Percentiles rank a stretch among this genome's conserved stretches.
Conservation (phyloP, 352 stramenopile genomes). For the Pythium myriotylum region DNA sequence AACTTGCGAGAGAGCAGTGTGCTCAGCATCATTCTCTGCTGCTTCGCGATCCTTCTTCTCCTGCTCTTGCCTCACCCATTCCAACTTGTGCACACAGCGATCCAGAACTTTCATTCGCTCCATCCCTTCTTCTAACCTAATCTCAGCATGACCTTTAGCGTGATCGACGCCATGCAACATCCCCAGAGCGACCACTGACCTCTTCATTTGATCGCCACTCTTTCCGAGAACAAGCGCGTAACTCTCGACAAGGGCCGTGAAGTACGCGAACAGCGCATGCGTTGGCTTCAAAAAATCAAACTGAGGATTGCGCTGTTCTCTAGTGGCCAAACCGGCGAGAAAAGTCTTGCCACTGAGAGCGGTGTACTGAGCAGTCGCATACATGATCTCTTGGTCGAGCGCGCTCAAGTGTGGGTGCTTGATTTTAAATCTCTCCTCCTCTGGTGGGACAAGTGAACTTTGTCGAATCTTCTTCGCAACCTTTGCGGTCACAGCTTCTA, state of each 20-base stretch:
- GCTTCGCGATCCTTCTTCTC: conserved; percentile 72
- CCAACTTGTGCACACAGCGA: conserved; percentile 82
- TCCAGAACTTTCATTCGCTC: conserved; percentile 86
- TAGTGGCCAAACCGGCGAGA: conserved; percentile 90
- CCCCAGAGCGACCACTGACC: conserved; percentile 28
- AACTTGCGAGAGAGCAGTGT: conserved; percentile 79
- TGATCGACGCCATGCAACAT: neutral
- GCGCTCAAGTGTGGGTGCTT: conserved; percentile 90
- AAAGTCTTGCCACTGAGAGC: conserved; percentile 96
- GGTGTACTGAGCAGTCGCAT: conserved; percentile 98
- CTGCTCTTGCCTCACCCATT: conserved; percentile 78
- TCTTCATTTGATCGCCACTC: conserved; percentile 66
- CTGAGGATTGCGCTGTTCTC: conserved; percentile 97
- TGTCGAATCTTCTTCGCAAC: conserved; percentile 93
- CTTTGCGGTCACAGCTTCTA: conserved; percentile 81
- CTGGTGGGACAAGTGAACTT: conserved; percentile 66
- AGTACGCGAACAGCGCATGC: conserved; percentile 98
- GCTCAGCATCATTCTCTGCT: conserved; percentile 76
- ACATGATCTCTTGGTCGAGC: conserved; percentile 97
- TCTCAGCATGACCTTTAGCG: neutral
- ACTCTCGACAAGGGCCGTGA: conserved; percentile 96
- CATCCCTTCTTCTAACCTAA: conserved; percentile 55
- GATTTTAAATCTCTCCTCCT: conserved; percentile 82
- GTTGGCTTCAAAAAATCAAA: conserved; percentile 98
- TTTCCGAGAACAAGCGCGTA: conserved; percentile 92